Evolutionary conservation across 495 filamentous ascomycete species (phyloP).

Genomic region (Neurospora pannonica): DNA sequence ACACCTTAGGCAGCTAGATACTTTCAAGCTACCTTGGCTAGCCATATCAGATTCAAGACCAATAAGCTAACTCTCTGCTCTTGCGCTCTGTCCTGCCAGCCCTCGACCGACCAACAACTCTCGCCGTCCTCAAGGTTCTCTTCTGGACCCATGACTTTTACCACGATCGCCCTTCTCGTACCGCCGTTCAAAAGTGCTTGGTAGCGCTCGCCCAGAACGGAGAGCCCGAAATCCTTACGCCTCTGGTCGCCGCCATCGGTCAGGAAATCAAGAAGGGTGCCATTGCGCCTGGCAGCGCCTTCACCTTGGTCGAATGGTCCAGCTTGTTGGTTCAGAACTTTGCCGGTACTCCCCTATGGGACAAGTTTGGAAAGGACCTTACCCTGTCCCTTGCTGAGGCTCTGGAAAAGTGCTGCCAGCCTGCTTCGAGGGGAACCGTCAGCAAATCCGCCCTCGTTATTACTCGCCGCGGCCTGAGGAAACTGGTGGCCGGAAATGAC

Average conservation of each 20-base stretch:
- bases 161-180: constrained; percentile 71
- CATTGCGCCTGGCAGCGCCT: constrained; percentile 69
- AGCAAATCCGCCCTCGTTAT: constrained; percentile 59
- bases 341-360: constrained; percentile 45
- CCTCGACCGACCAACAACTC: constrained; percentile 26
- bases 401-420: constrained; percentile 67
- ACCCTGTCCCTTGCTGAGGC: constrained; percentile 52
- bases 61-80: not conserved
- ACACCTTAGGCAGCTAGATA: not conserved
- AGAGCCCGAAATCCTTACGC: constrained; percentile 45
- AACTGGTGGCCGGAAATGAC: constrained; percentile 51
- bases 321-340: constrained; percentile 59
- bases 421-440: constrained; percentile 47
- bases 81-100: constrained; percentile 13
- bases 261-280: constrained; percentile 62
- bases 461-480: constrained; percentile 64
- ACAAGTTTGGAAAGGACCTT: constrained; percentile 55
- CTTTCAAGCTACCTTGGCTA: not conserved
- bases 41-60: not conserved
- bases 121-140: constrained; percentile 53
- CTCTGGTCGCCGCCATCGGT: constrained; percentile 48
- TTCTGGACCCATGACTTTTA: constrained; percentile 84
- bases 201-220: constrained; percentile 47
- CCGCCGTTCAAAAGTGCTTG: constrained; percentile 71
- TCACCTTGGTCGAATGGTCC: constrained; percentile 88